Evolutionary conservation across 192 early-diverging fungal genomes (phyloP), one percentile per base, ranked within the genome.

Genomic region (Coemansia sp.): DNA sequence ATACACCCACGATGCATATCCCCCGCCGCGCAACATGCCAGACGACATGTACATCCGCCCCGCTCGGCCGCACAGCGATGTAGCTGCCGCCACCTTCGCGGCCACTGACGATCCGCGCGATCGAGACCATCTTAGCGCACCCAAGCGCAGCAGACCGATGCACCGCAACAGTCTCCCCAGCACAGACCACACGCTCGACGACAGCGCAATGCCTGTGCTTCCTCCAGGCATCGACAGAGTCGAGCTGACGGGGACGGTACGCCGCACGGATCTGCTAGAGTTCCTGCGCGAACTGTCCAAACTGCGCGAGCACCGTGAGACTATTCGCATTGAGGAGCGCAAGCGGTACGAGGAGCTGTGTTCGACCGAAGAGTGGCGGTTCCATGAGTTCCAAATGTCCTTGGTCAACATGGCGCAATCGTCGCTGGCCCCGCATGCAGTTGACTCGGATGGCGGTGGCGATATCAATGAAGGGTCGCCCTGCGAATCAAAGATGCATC

Each of bases 381-480:
- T 71, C 23, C 80, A 82, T 41, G 71, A 82, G 66, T 82, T 77
- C 67, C 80, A 82, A 23, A 77, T 82, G 75, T 70, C 74, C 7
- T 52, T 82, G 34, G 68, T 82, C 49, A 29, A 48, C 22, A 63
- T 82, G 29, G 65, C 77, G 20, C 61, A 76, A 52, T 22, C 62
- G 9, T 59, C 70, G 19, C 53, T 82, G 36, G 75, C 48, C 7
- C 75, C 64, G 3, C 48, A 66, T 52, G 43, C 77, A 1, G 35
- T 35, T 35, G 55, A 34, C 34, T 15, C 29, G 14, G 34, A 57
- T 57, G 33, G 14, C 0, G 33, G 23, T n/a, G 34, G 35, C 6
- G 55, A 57, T 4, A 33, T 33, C 25, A 10, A 53, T 6, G 5
- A 22, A 6, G 22, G 5, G 1, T 52, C 49, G 49, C 49, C 49